Base-by-base conservation (phyloP, 805 yeast species). In the Kodamaea nitidulidarum region DNA sequence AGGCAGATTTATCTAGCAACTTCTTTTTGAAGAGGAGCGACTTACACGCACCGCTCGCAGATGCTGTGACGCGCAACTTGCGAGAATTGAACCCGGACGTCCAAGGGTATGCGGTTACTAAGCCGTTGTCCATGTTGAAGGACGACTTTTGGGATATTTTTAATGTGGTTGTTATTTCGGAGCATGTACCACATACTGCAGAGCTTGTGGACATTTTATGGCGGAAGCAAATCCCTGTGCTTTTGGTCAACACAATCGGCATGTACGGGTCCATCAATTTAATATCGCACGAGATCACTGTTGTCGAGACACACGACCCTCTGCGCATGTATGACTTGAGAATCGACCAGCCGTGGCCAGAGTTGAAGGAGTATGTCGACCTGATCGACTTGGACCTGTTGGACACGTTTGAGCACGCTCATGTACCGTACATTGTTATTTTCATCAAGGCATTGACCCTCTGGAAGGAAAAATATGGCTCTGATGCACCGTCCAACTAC, bases 221-320 rank as follows among this genome's bases (percentile, higher is more conserved):
- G 70, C 44, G 50, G 1, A 46, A 53, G 35, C 55, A 67, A 11
- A 71, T 80, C 2, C 91, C 93, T 0, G 52, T 83, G 6, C 54
- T 86, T 2, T 56, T 69, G 4, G 66, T 76, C 1, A 63, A 67
- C 29, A 61, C 81, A 1, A 44, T 70, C 15, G 95, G 95, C 0
- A 81, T 82, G 48, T 85, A 78, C 54, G 88, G 88, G 1, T 60
- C 68, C 12, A 44, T 85, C 4, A 65, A 79, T 30, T 52, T 83
- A 3, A 60, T 75, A 22, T 55, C 74, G n/a, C 56, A 52, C 18
- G 87, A 81, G 48, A 77, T 78, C 7, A 75, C 81, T n/a, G 75
- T 86, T 2, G 61, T 87, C 11, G 90, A 90, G 43, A 77, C 95
- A 0, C 74, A 69, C 49, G 95, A 88, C 55, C 78, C 81, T 0